Conservation (phyloP, 2,329 filamentous ascomycete species). For the Mycosphaerelloides madeirae region DNA sequence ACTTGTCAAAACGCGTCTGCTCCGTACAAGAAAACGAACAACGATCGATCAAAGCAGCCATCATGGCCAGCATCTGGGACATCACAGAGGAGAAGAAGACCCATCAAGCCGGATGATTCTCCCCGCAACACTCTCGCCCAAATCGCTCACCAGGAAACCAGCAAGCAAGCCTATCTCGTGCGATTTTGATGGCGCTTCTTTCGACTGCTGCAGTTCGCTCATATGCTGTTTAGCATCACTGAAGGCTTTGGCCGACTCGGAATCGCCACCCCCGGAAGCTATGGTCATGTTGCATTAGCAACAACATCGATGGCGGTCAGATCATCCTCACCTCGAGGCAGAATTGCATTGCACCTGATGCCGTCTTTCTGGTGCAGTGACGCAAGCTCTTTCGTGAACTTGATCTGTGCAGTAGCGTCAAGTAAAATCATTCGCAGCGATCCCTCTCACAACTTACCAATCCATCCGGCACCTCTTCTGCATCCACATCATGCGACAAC, state of each 20-base stretch:
- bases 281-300: background rate
- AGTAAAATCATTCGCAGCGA: background rate
- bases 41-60: too few relatives aligned
- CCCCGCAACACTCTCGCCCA: constrained; percentile 13
- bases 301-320: too few relatives aligned
- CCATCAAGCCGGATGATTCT: constrained; percentile 11
- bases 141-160: constrained; percentile 17
- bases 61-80: too few relatives aligned
- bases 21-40: too few relatives aligned
- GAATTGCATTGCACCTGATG: constrained; percentile 11
- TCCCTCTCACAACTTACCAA: constrained; percentile 1
- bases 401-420: constrained; percentile 4
- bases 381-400: constrained; percentile 4
- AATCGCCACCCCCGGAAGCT: background rate
- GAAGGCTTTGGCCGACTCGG: constrained; percentile 6
- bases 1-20: too few relatives aligned
- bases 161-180: constrained; percentile 17
- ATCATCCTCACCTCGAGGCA: constrained; percentile 4
- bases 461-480: background rate
- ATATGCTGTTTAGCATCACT: constrained; percentile 17
- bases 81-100: constrained; percentile 10
- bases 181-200: constrained; percentile 8
- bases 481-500: constrained; percentile 6
- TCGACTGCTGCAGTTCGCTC: constrained; percentile 15
- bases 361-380: background rate